Percentiles rank a stretch among this genome's conserved stretches.
Evolutionary conservation across 768 basidiomycete genomes (phyloP).

Genomic region (Leccinellum luteum): DNA sequence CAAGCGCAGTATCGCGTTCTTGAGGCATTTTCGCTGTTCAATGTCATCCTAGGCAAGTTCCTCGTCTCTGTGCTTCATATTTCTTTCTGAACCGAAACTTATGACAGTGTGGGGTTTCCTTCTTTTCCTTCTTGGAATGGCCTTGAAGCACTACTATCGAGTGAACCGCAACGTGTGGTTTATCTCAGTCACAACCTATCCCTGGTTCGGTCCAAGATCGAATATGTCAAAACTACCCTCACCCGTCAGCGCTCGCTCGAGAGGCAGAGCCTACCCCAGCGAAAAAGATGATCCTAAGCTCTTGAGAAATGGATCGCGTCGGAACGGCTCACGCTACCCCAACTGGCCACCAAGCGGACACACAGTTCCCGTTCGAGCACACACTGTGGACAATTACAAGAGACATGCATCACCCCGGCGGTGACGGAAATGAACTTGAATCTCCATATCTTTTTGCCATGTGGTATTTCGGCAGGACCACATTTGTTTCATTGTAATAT

Average conservation of each 20-base stretch:
- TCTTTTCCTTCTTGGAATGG: conserved; percentile 42
- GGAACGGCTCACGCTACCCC: conserved; percentile 21
- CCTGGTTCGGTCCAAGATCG: conserved; percentile 59
- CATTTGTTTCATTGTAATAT: not conserved
- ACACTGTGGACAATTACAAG: conserved; percentile 36
- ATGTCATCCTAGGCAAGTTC: conserved; percentile 62
- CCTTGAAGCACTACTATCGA: conserved; percentile 41
- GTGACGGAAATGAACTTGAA: conserved; percentile 29
- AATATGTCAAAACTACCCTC: conserved; percentile 39
- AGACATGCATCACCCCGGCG: conserved; percentile 44
- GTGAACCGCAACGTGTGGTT: conserved; percentile 61
- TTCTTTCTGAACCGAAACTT: conserved; percentile 13
- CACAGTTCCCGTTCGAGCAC: conserved; percentile 24
- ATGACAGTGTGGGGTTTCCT: conserved; percentile 48
- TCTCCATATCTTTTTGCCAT: conserved; percentile 4
- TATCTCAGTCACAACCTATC: conserved; percentile 64
- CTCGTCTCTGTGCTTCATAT: not conserved
- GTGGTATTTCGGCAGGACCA: conserved; percentile 12
- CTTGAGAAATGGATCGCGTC: conserved; percentile 19
- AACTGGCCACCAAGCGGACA: conserved; percentile 21
- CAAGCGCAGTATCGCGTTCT: conserved; percentile 88
- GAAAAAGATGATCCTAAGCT: conserved; percentile 30
- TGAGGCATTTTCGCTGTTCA: conserved; percentile 77
- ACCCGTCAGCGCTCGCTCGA: conserved; percentile 39
- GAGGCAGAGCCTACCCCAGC: conserved; percentile 28